Conservation (phyloP, 495 filamentous ascomycete species). For the Penicillium coprophilum region DNA sequence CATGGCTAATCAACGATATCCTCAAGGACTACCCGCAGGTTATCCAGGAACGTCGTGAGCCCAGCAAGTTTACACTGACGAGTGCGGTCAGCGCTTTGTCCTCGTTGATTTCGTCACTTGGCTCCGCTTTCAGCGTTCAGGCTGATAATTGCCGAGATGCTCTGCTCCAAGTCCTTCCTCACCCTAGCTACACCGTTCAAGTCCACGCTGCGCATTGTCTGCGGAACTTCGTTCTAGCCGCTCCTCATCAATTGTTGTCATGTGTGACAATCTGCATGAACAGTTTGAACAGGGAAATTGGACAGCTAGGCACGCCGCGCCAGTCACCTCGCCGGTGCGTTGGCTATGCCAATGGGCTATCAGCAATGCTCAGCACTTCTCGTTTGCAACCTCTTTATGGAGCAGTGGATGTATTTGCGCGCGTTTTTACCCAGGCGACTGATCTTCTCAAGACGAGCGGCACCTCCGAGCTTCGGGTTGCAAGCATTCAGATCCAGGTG, state of each 20-base stretch:
- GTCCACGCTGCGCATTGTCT: slow-evolving; percentile 82
- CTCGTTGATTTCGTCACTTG: slow-evolving; percentile 74
- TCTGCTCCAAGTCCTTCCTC: slow-evolving; percentile 85
- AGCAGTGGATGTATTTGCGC: slow-evolving; percentile 91
- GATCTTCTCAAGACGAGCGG: slow-evolving; percentile 90
- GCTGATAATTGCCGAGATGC: slow-evolving; percentile 83
- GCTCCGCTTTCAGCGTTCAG: slow-evolving; percentile 73
- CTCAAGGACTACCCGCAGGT: slow-evolving; percentile 95
- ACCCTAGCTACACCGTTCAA: slow-evolving; percentile 95
- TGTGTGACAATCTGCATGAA: slow-evolving; percentile 97
- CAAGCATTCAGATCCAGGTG: slow-evolving; percentile 93
- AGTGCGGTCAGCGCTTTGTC: slow-evolving; percentile 77
- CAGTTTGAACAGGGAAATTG: slow-evolving; percentile 83
- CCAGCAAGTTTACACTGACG: slow-evolving; percentile 80
- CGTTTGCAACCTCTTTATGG: slow-evolving; percentile 87
- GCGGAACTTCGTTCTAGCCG: slow-evolving; percentile 82
- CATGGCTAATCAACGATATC: slow-evolving; percentile 78
- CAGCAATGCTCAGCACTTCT: slow-evolving; percentile 87
- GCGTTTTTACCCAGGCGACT: slow-evolving; percentile 86
- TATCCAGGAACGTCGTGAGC: slow-evolving; percentile 86
- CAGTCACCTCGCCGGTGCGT: slow-evolving; percentile 82
- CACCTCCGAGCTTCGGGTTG: slow-evolving; percentile 85
- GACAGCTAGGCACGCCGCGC: slow-evolving; percentile 69
- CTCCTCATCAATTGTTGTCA: slow-evolving; percentile 85
- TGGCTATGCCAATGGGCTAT: slow-evolving; percentile 90